Evolutionary conservation across 139 green algal species (phyloP).

Genomic region (Closterium sp.): DNA sequence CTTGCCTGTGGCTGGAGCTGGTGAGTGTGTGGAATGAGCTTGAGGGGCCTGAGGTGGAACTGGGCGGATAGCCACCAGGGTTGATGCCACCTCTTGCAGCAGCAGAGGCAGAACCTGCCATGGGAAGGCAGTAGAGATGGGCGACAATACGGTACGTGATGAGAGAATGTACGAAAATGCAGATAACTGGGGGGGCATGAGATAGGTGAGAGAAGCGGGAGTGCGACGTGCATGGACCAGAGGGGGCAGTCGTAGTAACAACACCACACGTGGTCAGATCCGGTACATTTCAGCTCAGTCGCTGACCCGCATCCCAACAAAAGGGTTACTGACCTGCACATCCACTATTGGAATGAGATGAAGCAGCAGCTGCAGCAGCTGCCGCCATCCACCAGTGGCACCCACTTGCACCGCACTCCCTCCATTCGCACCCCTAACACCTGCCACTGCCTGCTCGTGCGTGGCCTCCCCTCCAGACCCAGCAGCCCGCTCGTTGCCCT

Average conservation of each 20-base stretch:
- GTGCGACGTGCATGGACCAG: no score
- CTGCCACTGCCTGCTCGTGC: not conserved
- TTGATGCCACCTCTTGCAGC: not conserved
- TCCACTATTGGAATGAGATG: not conserved
- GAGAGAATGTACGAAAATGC: no score
- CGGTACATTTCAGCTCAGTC: no score
- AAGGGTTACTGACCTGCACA: not conserved
- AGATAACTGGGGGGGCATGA: no score
- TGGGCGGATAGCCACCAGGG: not conserved
- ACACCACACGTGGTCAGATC: no score
- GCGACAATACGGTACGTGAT: not conserved
- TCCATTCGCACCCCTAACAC: not conserved
- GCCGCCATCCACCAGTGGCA: not conserved
- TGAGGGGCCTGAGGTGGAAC: not conserved
- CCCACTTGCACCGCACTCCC: not conserved
- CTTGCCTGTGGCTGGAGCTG: not conserved
- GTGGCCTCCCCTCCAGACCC: not conserved
- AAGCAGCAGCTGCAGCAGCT: not conserved
- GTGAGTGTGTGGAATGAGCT: not conserved
- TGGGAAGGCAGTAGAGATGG: not conserved
- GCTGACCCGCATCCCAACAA: no score
- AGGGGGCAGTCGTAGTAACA: no score
- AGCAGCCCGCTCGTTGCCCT: not conserved
- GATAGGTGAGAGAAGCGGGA: no score
- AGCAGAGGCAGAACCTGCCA: not conserved